Evolutionary conservation across 306 rosid species (phyloP).

Genomic region (Ochetophila trinervis): DNA sequence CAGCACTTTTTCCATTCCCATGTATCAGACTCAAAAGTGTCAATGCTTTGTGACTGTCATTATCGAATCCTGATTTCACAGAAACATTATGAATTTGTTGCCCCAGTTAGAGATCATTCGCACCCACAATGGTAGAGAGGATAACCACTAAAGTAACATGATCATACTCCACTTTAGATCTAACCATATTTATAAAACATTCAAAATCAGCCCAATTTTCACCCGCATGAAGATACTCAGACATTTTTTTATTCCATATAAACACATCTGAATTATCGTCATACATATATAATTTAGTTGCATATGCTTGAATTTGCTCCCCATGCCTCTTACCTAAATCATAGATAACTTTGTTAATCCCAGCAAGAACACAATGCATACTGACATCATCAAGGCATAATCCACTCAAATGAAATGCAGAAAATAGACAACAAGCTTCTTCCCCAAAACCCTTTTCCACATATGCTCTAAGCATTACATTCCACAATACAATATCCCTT

Average conservation of each 20-base stretch:
- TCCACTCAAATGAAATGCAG: slow-evolving; percentile 56
- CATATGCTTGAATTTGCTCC: slow-evolving; percentile 66
- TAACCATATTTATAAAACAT: slow-evolving; percentile 48
- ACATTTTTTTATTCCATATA: slow-evolving; percentile 60
- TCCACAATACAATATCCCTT: slow-evolving; percentile 73
- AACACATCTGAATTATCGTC: slow-evolving; percentile 38
- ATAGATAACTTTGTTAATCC: slow-evolving; percentile 32
- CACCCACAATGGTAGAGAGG: slow-evolving; percentile 44
- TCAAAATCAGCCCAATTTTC: slow-evolving; percentile 50
- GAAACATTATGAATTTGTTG: slow-evolving; percentile 56
- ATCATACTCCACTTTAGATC: slow-evolving; percentile 44
- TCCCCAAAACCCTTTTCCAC: slow-evolving; percentile 41
- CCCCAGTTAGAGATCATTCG: slow-evolving; percentile 45
- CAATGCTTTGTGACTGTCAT: slow-evolving; percentile 46
- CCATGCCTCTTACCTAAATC: slow-evolving; percentile 29
- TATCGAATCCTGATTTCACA: slow-evolving; percentile 42
- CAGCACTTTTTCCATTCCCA: slow-evolving; percentile 41
- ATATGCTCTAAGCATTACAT: slow-evolving; percentile 73
- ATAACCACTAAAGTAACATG: slow-evolving; percentile 46
- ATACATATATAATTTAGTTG: slow-evolving; percentile 35
- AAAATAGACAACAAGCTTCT: slow-evolving; percentile 50
- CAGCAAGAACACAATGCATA: slow-evolving; percentile 44
- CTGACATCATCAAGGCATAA: slow-evolving; percentile 45
- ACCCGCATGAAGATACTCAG: slow-evolving; percentile 45
- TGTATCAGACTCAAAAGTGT: slow-evolving; percentile 49